Evolutionary conservation across 2,329 filamentous ascomycete genomes (phyloP).

Genomic region (Elsinoe necatrix): DNA sequence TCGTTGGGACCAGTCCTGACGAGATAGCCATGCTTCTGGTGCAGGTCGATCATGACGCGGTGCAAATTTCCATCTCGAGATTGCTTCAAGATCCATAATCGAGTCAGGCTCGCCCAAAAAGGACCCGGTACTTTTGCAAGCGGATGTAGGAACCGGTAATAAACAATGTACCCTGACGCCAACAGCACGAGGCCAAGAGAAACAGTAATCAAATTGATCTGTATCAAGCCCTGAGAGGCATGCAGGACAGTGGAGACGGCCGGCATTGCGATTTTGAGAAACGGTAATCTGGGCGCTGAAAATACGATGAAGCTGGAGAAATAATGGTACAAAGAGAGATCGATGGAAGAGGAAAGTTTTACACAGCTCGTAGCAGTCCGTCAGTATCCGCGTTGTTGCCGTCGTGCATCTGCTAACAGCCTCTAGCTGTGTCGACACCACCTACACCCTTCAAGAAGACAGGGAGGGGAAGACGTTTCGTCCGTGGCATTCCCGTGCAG

Average conservation of each 20-base stretch:
- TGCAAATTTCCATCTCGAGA: conserved; percentile 28
- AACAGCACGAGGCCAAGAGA: conserved; percentile 10
- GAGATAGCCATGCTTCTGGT: conserved; percentile 25
- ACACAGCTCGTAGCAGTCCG: not conserved
- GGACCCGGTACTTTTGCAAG: conserved; percentile 25
- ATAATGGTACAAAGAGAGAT: not conserved
- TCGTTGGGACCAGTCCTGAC: conserved; percentile 29
- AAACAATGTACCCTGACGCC: conserved; percentile 21
- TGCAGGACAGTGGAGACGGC: conserved; percentile 6
- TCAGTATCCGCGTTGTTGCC: not conserved
- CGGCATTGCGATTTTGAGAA: not conserved
- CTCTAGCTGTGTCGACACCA: not conserved
- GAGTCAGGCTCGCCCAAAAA: conserved; percentile 22
- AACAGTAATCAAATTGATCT: not conserved
- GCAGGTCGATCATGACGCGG: conserved; percentile 24
- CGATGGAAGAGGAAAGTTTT: not conserved
- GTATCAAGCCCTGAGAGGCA: conserved; percentile 4
- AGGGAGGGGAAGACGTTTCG: not conserved
- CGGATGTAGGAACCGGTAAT: conserved; percentile 23
- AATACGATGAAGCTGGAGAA: not conserved
- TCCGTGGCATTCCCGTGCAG: conserved; percentile 5
- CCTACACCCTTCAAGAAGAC: not conserved
- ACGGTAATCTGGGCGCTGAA: not conserved
- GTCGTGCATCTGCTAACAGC: not conserved
- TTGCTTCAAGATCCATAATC: conserved; percentile 28